phyloP scores from a whole-genome alignment of 148 eudicot species.

The Nyssa sinensis region DNA sequence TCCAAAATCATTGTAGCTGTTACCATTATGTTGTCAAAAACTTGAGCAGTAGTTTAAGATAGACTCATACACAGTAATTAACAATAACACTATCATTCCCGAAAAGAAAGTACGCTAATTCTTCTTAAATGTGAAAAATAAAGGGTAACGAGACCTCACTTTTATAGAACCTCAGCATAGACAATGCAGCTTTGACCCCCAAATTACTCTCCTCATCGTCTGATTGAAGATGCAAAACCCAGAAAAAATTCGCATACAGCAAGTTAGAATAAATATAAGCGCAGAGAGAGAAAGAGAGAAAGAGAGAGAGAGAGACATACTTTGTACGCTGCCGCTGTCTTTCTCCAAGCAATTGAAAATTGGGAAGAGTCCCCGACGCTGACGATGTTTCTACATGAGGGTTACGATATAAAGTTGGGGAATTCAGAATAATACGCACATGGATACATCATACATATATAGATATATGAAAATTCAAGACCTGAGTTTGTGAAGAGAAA shows the following conservation, averaged over 20 bases:
- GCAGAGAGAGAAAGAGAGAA: background rate
- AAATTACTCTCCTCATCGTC: conserved; percentile 36
- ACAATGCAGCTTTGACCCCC: conserved; percentile 79
- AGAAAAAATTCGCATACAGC: background rate
- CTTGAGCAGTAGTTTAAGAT: too few relatives aligned
- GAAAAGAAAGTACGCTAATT: background rate
- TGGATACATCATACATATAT: background rate
- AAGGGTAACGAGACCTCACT: conserved; percentile 38
- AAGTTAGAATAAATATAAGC: background rate
- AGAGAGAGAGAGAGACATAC: conserved; percentile 5
- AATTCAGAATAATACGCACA: background rate
- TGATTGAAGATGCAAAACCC: background rate
- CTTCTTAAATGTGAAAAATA: background rate
- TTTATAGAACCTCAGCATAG: conserved; percentile 80
- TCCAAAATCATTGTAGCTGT: too few relatives aligned
- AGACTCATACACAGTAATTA: too few relatives aligned
- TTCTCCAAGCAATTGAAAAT: conserved; percentile 21
- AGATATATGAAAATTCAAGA: background rate
- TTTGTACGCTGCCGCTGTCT: conserved; percentile 13
- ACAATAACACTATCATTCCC: background rate
- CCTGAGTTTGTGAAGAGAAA: background rate
- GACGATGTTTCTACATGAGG: background rate
- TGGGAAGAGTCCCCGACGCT: conserved; percentile 12
- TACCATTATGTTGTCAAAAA: background rate
- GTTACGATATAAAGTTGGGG: background rate